Evolutionary conservation across 1,139 yeast species (phyloP), one percentile per base, ranked within the genome.

Genomic region (Pneumocystis wakefieldiae): DNA sequence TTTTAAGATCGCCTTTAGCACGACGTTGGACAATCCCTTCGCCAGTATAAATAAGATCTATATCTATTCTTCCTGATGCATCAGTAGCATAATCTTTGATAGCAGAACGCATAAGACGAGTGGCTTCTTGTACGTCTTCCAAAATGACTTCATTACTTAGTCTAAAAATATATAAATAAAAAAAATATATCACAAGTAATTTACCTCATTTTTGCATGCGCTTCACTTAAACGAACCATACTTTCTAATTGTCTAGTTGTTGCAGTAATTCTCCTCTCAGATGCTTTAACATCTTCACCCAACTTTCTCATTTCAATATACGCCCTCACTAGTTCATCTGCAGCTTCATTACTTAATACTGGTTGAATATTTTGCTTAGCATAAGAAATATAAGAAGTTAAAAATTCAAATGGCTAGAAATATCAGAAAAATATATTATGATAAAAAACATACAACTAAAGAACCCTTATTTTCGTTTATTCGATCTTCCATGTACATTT

Each of bases 11-110:
- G 67, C 87, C 90, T 69, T 84, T 86, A 71, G 85, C 74, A 70
- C 85, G 82, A 73, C 97, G 80, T 74, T 91, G 96, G 3, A 94
- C 88, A 1, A 88, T 81, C 0, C 97, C 88, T 53, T 94, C 90
- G 65, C 98, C 98, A 0, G 97, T 92, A 76, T 91, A 97, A 41
- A 92, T 90, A 75, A 94, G 79, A 73, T 90, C 97, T 97, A 92
- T 90, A 73, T 94, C 98, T 69, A 92, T 92, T 71, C 92, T 83
- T 57, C 99, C 99, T 0, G 98, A 91, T 58, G 86, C 79, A 76
- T 92, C 99, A 8, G 97, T 92, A 17, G 99, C 99, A 73, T 92
- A 94, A 69, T 92, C 97, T 74, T 92, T 92, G 68, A 92, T 88
- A 29, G 99, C 99, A 12, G 95, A 81, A 70, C 87, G 85, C 72